Base-by-base conservation (phyloP, 495 filamentous ascomycete genomes). In the Aspergillus sclerotiicarbonarius region DNA sequence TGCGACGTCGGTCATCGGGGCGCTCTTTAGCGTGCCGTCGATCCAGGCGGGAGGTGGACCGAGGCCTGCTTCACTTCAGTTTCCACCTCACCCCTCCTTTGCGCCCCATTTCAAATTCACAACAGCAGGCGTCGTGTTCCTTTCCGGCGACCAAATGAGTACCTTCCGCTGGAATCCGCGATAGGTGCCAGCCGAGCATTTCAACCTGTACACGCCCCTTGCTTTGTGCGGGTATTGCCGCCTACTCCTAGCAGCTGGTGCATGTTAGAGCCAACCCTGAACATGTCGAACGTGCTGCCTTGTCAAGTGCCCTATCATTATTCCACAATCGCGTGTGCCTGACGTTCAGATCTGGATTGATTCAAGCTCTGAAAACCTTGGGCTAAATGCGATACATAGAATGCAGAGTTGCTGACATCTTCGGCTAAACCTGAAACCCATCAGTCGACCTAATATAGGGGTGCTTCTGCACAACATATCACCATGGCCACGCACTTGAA, bases 211-310 rank as follows among this genome's bases (percentile, higher is more conserved):
- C 53, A 46, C 51, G 39, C 45, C 47, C 39, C 32, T 29, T 53
- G 50, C 25, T 55, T 32, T 9, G 13, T 25, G 4, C 51, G 25
- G 21, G 41, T 57, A 33, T 51, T 16, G 47, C 53, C 53, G 46
- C 56, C 39, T 6, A 21, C 29, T 18, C 49, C 58, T 35, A 50
- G 50, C 58, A 41, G 52, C 53, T 46, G 25, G 41, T 32, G 46
- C 57, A 45, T 37, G 51, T 57, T 58, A 45, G 48, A 55, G 35
- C 25, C 49, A 52, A 39, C 52, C 48, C 56, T 66, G 64, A 63
- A 57, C 58, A 67, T 67, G 61, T 67, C 61, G 61, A 62, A 60
- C 53, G 51, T 41, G 61, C 57, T 47, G 51, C 37, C 54, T 48
- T 35, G 31, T 35, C 53, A 18, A 47, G 46, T 59, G 55, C 44